Evolutionary conservation across 2,329 filamentous ascomycete species (phyloP), one percentile per base, ranked within the genome.

Genomic region (Scedosporium dehoogii): DNA sequence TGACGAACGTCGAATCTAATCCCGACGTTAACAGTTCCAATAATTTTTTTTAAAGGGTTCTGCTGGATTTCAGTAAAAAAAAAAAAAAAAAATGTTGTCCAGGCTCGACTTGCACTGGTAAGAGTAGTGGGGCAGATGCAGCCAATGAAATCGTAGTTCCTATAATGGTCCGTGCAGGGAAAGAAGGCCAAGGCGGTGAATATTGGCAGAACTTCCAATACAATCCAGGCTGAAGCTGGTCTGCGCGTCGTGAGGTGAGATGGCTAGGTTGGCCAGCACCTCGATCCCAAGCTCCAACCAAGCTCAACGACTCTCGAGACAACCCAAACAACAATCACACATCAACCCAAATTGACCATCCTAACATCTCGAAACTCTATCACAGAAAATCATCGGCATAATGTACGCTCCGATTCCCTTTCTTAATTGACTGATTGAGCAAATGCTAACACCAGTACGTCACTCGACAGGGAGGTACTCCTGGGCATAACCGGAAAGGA

Each of bases 401-500:
- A 58, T 58, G 55, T 41, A 27, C 7, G 55, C 41, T 58, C 3
- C 29, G 1, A 59, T 7, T 41, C 14, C 14, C 33, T n/a, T 16
- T 25, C 25, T 16, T 33, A 21, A 21, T 18, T 33, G 3, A 46
- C 38, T 38, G 21, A 33, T 18, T 18, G 27, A 2, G 41, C 6
- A 25, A 38, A 6, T n/a, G 44, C 42, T 53, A 53, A 51, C n/a
- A 6, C 14, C 16, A 38, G 5, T 27, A 42, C 60, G 68, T 62
- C 42, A 53, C 21, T 41, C 58, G 59, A 29, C 65, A 97, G 92
- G 94, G 94, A 99, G 86, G 91, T 97, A 75, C 85, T 99, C 74
- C 85, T 99, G 70, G 94, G 94, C 73, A 96, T 99, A 76, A 97
- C 93, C 64, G 96, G 94, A 81, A 96, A 96, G 83, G 96, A 99